phyloP scores from a whole-genome alignment of 2,329 filamentous ascomycete species.

The Pseudogymnoascus sp. region DNA sequence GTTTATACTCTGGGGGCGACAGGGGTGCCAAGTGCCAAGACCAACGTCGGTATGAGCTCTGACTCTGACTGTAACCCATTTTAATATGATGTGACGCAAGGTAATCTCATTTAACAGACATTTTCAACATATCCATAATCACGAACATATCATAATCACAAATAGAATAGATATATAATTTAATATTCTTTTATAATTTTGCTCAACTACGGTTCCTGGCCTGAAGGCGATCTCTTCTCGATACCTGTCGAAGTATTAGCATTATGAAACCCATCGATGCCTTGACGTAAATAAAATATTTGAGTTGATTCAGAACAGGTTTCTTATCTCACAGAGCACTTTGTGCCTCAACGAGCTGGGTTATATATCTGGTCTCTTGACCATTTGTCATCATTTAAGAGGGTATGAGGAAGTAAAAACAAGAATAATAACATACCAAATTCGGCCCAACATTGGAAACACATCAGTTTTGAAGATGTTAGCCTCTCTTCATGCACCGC shows the following conservation, averaged over 20 bases:
- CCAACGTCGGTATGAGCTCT: neutral
- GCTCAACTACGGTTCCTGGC: neutral
- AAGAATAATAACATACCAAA: neutral
- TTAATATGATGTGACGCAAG: neutral
- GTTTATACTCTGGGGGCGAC: conserved; percentile 2
- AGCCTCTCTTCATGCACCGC: conserved; percentile 4
- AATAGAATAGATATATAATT: neutral
- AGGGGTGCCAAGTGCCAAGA: conserved; percentile 7
- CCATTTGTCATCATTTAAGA: conserved; percentile 1
- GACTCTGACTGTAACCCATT: neutral
- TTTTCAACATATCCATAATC: conserved; percentile 5
- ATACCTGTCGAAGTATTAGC: neutral
- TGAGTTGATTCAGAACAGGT: conserved; percentile 3
- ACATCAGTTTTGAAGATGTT: conserved; percentile 1
- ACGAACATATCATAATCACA: neutral
- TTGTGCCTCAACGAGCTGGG: conserved; percentile 7
- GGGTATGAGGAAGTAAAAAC: neutral
- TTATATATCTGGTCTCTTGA: conserved; percentile 9
- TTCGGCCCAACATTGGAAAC: neutral
- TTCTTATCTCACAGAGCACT: conserved; percentile 7
- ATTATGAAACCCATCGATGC: neutral
- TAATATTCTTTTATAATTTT: neutral
- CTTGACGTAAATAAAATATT: neutral
- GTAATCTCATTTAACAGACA: neutral
- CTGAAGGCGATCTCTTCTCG: neutral